Conservation (phyloP, 495 filamentous ascomycete species). For the Entonaema liquescens region DNA sequence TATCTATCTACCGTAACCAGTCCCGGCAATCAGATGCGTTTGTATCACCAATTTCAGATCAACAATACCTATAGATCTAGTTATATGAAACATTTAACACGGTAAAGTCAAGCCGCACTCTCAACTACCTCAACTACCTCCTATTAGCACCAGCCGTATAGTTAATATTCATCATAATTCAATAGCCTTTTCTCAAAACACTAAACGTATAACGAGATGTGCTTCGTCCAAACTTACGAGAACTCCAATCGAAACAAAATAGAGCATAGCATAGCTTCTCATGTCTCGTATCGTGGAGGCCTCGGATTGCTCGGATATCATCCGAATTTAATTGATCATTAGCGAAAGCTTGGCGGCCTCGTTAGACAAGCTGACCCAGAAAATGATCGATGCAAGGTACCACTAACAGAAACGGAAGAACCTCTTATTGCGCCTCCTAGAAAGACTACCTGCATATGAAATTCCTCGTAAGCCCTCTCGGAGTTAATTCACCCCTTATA, state of each 20-base stretch:
- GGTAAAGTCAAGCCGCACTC: neutral
- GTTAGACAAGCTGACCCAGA: neutral
- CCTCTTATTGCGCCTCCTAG: too few relatives aligned
- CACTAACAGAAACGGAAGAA: neutral
- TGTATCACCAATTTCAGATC: neutral
- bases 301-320: neutral
- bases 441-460: too few relatives aligned
- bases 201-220: neutral
- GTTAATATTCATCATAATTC: neutral
- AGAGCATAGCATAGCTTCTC: neutral
- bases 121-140: neutral
- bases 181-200: neutral
- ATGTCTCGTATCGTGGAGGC: neutral
- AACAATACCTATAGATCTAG: neutral
- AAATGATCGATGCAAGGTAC: conserved; percentile 1
- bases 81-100: neutral
- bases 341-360: neutral
- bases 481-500: too few relatives aligned
- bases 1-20: neutral
- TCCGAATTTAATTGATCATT: neutral
- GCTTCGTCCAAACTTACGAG: neutral
- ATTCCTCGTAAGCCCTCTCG: too few relatives aligned
- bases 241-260: neutral
- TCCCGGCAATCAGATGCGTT: neutral
- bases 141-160: neutral